Percentiles rank a stretch among this genome's conserved stretches.
These are phyloP conservation scores for Eucalyptus cloeziana DNA, from an alignment of 345 rosid species.

Conservation along the genomic window DNA sequence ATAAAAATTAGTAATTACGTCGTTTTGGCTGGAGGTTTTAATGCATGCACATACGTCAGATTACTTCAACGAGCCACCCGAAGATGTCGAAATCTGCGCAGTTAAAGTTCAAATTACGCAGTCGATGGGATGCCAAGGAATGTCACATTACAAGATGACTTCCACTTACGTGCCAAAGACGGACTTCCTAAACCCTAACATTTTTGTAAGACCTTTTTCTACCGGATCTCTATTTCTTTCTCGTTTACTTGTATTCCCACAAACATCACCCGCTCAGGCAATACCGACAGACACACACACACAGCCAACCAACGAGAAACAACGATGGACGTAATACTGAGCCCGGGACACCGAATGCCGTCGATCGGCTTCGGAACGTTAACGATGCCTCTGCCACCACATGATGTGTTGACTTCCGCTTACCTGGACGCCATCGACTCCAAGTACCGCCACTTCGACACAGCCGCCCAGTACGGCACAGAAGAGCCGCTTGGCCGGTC, in stretches of 20 bases:
- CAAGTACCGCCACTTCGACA: constrained; percentile 65
- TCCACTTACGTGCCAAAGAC: neutral
- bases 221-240: neutral
- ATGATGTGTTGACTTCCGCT: neutral
- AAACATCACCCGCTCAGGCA: neutral
- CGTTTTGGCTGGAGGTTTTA: neutral
- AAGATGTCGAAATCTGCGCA: neutral
- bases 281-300: neutral
- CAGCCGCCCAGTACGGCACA: constrained; percentile 27
- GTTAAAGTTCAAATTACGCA: neutral
- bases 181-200: neutral
- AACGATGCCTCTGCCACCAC: neutral
- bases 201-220: neutral
- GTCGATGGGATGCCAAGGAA: neutral
- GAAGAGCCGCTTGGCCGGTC: constrained; percentile 47
- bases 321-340: neutral
- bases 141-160: neutral
- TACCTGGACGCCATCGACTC: constrained; percentile 20
- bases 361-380: constrained; percentile 8
- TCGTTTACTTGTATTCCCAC: neutral
- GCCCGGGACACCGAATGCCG: neutral
- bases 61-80: neutral
- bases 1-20: neutral
- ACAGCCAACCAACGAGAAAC: neutral
- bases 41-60: neutral